Percentiles rank a stretch among this genome's conserved stretches.
Conservation (phyloP, 352 stramenopile genomes). For the Globisporangium nunn region DNA sequence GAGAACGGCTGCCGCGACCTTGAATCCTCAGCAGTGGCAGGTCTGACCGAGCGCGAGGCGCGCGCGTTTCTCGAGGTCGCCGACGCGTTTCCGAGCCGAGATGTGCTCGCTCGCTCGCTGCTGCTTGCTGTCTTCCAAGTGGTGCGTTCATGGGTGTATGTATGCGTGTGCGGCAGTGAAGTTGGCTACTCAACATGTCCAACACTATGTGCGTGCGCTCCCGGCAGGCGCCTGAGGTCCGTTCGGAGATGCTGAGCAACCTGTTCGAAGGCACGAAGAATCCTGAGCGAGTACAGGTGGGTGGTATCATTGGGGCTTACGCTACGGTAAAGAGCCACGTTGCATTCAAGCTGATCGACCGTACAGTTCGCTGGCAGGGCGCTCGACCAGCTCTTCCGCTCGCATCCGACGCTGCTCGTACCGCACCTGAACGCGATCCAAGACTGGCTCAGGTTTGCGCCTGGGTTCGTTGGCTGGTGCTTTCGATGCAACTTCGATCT, state of each 20-base stretch:
- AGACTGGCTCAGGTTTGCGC: constrained; percentile 53
- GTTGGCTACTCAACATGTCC: no score
- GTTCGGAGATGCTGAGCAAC: constrained; percentile 37
- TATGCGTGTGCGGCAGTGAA: background rate
- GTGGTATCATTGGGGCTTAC: background rate
- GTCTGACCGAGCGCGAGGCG: background rate
- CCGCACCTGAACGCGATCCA: constrained; percentile 49
- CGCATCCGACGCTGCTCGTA: constrained; percentile 24
- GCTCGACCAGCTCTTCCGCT: constrained; percentile 17
- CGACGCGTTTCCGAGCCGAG: constrained; percentile 1
- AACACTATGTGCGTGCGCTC: background rate
- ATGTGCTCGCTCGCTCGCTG: constrained; percentile 6
- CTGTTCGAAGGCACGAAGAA: constrained; percentile 30
- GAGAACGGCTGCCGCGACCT: constrained; percentile 13
- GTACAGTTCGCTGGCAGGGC: constrained; percentile 13
- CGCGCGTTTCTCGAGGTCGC: background rate
- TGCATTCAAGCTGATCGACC: no score
- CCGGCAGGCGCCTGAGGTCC: constrained; percentile 38
- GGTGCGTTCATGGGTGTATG: background rate
- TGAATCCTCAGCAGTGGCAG: background rate
- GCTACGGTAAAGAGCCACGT: no score
- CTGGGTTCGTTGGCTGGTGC: background rate
- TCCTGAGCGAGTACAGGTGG: constrained; percentile 6
- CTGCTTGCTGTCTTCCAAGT: constrained; percentile 16
- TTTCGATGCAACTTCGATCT: background rate